These are phyloP conservation scores for Boeremia exigua DNA, from an alignment of 2,329 filamentous ascomycete genomes.

Conservation along the genomic window DNA sequence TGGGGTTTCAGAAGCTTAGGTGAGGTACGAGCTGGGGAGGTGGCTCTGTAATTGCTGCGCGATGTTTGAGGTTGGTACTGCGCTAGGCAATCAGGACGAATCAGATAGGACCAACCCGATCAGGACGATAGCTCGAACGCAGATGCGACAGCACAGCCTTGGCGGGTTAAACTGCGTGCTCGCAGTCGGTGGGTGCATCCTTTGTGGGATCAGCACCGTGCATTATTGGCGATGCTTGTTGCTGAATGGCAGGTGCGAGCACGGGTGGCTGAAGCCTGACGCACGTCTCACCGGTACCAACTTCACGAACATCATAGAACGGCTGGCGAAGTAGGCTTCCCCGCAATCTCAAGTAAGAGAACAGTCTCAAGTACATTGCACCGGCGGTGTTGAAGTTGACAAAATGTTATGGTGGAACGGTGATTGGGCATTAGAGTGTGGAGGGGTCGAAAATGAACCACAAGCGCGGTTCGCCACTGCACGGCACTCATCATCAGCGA, in stretches of 20 bases:
- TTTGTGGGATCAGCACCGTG: not conserved
- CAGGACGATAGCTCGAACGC: constrained; percentile 28
- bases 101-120: constrained; percentile 23
- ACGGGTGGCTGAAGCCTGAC: constrained; percentile 26
- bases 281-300: constrained; percentile 24
- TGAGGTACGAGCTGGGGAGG: constrained; percentile 11
- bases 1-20: constrained; percentile 32
- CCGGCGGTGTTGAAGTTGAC: constrained; percentile 1
- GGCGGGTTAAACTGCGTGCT: constrained; percentile 7
- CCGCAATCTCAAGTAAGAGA: constrained; percentile 13
- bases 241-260: constrained; percentile 22
- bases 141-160: constrained; percentile 38
- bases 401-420: not conserved
- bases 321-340: constrained; percentile 15
- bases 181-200: constrained; percentile 20
- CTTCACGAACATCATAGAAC: constrained; percentile 16
- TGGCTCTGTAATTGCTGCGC: constrained; percentile 16
- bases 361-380: constrained; percentile 12
- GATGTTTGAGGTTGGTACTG: constrained; percentile 25
- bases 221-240: constrained; percentile 22
- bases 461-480: not conserved
- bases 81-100: constrained; percentile 27
- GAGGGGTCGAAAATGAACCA: not conserved
- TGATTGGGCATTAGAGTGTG: not conserved
- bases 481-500: not conserved